A percentile compares a stretch with the other conserved stretches of the same genome.
These are phyloP conservation scores for Pezicula carpinea DNA, from an alignment of 2,329 filamentous ascomycete genomes.

Conservation along the genomic window DNA sequence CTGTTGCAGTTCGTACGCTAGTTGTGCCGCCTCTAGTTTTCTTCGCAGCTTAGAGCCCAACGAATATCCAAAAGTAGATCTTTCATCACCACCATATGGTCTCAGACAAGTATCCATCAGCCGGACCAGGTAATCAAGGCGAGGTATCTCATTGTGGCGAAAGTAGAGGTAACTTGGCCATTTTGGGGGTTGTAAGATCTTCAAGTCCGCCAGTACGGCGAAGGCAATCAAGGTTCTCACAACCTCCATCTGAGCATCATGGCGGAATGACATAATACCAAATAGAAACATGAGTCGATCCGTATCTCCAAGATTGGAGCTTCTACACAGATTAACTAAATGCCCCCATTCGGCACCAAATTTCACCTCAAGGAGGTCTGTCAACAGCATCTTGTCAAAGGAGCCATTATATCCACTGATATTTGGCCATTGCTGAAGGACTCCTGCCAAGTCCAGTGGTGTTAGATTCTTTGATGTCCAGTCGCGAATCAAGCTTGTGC, in stretches of 20 bases:
- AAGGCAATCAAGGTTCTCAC: slow-evolving; percentile 42
- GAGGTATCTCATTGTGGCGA: slow-evolving; percentile 28
- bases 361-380: slow-evolving; percentile 34
- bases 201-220: slow-evolving; percentile 35
- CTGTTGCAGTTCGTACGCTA: slow-evolving; percentile 26
- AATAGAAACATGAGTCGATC: slow-evolving; percentile 42
- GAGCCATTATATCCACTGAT: slow-evolving; percentile 34
- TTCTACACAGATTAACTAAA: slow-evolving; percentile 33
- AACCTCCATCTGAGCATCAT: slow-evolving; percentile 33
- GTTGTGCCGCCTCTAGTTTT: slow-evolving; percentile 20
- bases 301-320: slow-evolving; percentile 18
- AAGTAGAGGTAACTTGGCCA: slow-evolving; percentile 33
- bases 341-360: slow-evolving; percentile 38
- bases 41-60: slow-evolving; percentile 9
- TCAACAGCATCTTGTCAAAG: slow-evolving; percentile 30
- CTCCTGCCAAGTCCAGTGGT: slow-evolving; percentile 18
- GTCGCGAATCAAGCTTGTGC: slow-evolving; percentile 18
- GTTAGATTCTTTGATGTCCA: slow-evolving; percentile 21
- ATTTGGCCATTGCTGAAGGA: slow-evolving; percentile 28
- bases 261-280: slow-evolving; percentile 37
- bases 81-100: slow-evolving; percentile 25
- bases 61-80: background rate
- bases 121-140: slow-evolving; percentile 26
- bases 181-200: slow-evolving; percentile 31
- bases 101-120: slow-evolving; percentile 29